Conservation (phyloP, 306 rosid species). For the Arachis hypogaea region DNA sequence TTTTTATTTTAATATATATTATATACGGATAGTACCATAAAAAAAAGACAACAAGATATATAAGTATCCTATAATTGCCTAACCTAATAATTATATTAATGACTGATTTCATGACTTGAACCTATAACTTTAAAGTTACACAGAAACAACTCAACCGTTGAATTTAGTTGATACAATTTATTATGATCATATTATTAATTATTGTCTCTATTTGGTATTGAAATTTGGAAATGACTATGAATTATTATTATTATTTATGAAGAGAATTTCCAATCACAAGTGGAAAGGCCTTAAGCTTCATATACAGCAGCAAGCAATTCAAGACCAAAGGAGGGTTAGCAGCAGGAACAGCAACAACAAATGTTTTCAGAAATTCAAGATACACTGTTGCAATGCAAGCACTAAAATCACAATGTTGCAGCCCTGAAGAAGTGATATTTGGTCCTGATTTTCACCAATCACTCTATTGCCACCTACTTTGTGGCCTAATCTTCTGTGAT, state of each 20-base stretch:
- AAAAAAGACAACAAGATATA: too few species aligned
- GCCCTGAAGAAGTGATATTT: slow-evolving; percentile 89
- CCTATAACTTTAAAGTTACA: too few species aligned
- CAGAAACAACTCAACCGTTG: too few species aligned
- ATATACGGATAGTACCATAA: too few species aligned
- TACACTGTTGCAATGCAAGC: slow-evolving; percentile 55
- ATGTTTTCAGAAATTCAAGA: slow-evolving; percentile 52
- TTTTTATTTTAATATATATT: too few species aligned
- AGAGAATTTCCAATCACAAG: slow-evolving; percentile 76
- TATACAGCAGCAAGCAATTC: slow-evolving; percentile 81
- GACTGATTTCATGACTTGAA: too few species aligned
- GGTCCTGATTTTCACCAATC: slow-evolving; percentile 88
- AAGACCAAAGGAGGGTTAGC: slow-evolving; percentile 72
- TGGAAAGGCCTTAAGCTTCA: slow-evolving; percentile 80
- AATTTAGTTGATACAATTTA: too few species aligned
- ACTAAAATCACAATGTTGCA: slow-evolving; percentile 60
- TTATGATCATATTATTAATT: background rate
- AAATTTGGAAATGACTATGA: background rate
- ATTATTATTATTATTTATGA: background rate
- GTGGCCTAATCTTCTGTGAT: slow-evolving; percentile 71
- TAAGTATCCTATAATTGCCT: too few species aligned
- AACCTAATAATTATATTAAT: too few species aligned
- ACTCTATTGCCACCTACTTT: slow-evolving; percentile 85
- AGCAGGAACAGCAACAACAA: slow-evolving; percentile 89
- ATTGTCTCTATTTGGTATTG: slow-evolving; percentile 10